Evolutionary conservation across 352 stramenopile genomes (phyloP), one percentile per base, ranked within the genome.

Genomic region (Globisporangium takayamanum): DNA sequence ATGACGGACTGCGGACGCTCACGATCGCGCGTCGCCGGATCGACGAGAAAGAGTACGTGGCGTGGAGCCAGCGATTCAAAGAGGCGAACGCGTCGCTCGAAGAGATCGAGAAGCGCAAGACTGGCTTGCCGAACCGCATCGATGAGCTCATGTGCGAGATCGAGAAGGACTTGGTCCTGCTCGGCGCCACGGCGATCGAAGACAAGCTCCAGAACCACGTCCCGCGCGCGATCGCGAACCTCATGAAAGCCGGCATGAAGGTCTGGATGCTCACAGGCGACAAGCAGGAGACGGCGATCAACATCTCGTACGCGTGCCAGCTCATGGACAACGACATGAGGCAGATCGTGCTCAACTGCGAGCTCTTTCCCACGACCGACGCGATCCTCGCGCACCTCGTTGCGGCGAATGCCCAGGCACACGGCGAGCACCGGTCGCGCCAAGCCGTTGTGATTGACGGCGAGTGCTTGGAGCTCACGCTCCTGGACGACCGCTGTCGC

Each of bases 191-290:
- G 5, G 92, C 90, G 22, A 98, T 98, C 56, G 91, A 98, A 77
- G 92, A 98, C 72, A 95, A 97, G 69, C 75, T 98, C 20, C 92
- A 98, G 66, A 71, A 89, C 41, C 78, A 89, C 55, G 93, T 98
- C 3, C 88, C 89, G 0, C 80, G 81, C 25, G 78, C 85, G 18
- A 97, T 98, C 37, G 73, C 82, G 0, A 87, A 88, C 53, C 65
- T 98, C 2, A 88, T 89, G 63, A 69, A 67, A 14, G 91, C 87
- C 0, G 87, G 88, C 25, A 96, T 98, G 63, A 90, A 94, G 46
- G 72, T 98, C 22, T 98, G 91, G 88, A 94, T 97, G 69, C 82
- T 98, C 18, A 98, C 93, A 11, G 92, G 92, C 36, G 93, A 98
- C 71, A 98, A 98, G 66, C 67, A 93, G 45, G 92, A 98, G 64